These are phyloP conservation scores for Aspergillus fijiensis DNA, from an alignment of 2,329 filamentous ascomycete genomes.

Conservation along the genomic window DNA sequence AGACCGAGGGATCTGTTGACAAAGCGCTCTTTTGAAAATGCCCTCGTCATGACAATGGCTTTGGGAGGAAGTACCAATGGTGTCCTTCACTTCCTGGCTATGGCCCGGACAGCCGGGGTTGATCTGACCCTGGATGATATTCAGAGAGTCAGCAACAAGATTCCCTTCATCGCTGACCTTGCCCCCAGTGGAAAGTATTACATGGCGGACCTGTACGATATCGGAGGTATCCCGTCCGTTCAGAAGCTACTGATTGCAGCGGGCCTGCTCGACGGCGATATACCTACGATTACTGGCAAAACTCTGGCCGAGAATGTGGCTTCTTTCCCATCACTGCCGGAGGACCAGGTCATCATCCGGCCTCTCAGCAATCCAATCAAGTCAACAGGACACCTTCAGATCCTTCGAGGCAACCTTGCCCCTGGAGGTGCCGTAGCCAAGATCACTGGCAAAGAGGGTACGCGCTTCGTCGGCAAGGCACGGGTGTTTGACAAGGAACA, in stretches of 20 bases:
- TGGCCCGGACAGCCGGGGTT: constrained; percentile 82
- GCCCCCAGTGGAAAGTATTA: constrained; percentile 80
- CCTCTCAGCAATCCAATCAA: constrained; percentile 83
- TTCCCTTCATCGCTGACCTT: constrained; percentile 82
- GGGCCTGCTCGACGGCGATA: constrained; percentile 71
- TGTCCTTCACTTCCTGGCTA: constrained; percentile 84
- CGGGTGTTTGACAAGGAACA: constrained; percentile 85
- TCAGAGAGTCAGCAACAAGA: constrained; percentile 75
- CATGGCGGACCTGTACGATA: constrained; percentile 83
- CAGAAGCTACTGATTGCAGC: constrained; percentile 81
- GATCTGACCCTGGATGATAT: constrained; percentile 77
- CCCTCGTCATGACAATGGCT: constrained; percentile 84
- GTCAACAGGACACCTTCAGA: constrained; percentile 78
- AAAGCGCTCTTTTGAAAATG: constrained; percentile 80
- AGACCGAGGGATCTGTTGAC: constrained; percentile 77
- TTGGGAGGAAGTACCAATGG: constrained; percentile 89
- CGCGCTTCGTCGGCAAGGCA: constrained; percentile 75
- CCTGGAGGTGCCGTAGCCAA: constrained; percentile 90
- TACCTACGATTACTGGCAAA: constrained; percentile 79
- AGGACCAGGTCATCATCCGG: constrained; percentile 79
- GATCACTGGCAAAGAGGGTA: constrained; percentile 93
- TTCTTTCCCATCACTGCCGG: constrained; percentile 72
- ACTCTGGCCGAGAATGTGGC: constrained; percentile 80
- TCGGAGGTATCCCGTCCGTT: constrained; percentile 81
- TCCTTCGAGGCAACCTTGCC: constrained; percentile 82